Base-by-base conservation (phyloP, 2,329 filamentous ascomycete species). In the Cercospora zeae-maydis region DNA sequence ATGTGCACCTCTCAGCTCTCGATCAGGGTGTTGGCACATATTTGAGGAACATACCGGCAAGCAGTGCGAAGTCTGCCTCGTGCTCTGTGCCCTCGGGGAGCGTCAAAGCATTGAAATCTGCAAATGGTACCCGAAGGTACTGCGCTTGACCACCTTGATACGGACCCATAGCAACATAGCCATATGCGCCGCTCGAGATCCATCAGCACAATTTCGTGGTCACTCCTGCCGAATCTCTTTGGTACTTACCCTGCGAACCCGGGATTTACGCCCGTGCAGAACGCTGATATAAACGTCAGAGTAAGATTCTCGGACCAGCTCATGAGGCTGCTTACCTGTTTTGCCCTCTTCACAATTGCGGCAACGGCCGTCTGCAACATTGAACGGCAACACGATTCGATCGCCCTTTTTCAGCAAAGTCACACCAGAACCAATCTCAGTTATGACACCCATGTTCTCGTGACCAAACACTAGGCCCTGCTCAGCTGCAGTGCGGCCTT, bases 361-460 rank as follows among this genome's bases (percentile, higher is more conserved):
- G 72, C 86, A 88, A 11, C 85, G 79, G 1, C 85, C 85, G 67
- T 87, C 84, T 6, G 85, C 85, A 1, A 87, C 85, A 60, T 88
- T 88, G 77, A 88, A 88, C 0, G 86, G 86, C 73, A 88, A 81
- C 2, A 88, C 85, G 3, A 88, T 83, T 1, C 86, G 81, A 64
- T 88, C 86, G 2, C 86, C 85, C 66, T 86, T 84, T 68, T 87
- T 83, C 14, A 88, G 72, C 0, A 86, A 75, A 0, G 84, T 86
- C 0, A 88, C 85, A 5, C 85, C 86, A 2, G 79, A 70, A 1
- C 86, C 86, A 0, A 82, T 70, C 84, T 86, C 84, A 9, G 61
- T 65, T 14, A 72, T 66, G 10, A 72, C 54, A 3, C 70, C 69
- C 68, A 71, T 70, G 51, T 71, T 72, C 63, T 73, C 86, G 69